Evolutionary conservation across 2,329 filamentous ascomycete genomes (phyloP), one percentile per base, ranked within the genome.

Genomic region (Epichloe scottii): DNA sequence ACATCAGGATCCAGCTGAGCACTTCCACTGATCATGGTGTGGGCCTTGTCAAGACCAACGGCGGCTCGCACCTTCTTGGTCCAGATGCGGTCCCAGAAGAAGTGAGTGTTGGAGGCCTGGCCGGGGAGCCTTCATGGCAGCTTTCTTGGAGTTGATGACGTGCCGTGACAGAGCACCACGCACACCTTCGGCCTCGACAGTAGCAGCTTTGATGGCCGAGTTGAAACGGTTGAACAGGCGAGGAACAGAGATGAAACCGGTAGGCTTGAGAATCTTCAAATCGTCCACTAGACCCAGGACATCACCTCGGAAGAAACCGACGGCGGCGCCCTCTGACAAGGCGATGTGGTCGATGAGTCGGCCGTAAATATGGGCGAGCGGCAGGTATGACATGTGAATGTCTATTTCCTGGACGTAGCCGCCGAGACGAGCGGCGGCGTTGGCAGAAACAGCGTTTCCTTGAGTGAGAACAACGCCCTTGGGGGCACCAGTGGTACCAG

Each of bases 271-370:
- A 39, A 89, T 66, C 73, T 97, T 95, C 70, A 98, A 69, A 63
- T 98, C 93, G 53, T 98, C 93, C 1, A 94, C 82, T 17, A 98
- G 73, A 56, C 87, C 86, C 12, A 86, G 64, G 55, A 96, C 84
- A 63, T 96, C 89, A 50, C 93, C 93, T 59, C 93, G 88, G 78
- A 96, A 98, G 68, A 91, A 98, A 12, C 91, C 93, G 59, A 96
- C 82, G 8, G 80, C 72, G 35, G 79, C 80, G 50, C 89, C 90
- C 49, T 79, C 76, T 60, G 85, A 80, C 15, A 96, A 73, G 14
- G 81, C 78, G 3, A 75, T 73, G 65, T 94, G 86, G 65, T 98
- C 93, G 40, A 83, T 74, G 58, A 96, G 75, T 51, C 93, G 85
- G 57, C 90, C 87, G 66, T 88, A 96, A 60, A 98, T 97, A 65